These are phyloP conservation scores for Fusarium luffae DNA, from an alignment of 2,329 filamentous ascomycete genomes.

Conservation along the genomic window DNA sequence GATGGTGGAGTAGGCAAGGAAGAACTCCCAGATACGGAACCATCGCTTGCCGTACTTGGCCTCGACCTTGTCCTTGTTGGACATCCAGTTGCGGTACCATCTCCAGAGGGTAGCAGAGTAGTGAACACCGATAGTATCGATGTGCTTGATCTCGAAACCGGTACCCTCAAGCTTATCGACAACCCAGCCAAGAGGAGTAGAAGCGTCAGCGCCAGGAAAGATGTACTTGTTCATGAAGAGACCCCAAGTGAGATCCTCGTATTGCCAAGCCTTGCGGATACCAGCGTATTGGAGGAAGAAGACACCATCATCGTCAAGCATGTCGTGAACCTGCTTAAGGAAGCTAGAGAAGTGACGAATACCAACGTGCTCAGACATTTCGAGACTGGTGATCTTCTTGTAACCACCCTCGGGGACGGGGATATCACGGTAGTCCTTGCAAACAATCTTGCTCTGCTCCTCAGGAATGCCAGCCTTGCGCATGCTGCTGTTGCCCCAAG, in stretches of 20 bases:
- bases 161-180: constrained; percentile 83
- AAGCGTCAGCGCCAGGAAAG: constrained; percentile 96
- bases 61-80: constrained; percentile 89
- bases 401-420: constrained; percentile 76
- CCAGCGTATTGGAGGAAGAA: constrained; percentile 98
- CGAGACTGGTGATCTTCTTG: constrained; percentile 95
- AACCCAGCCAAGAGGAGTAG: constrained; percentile 89
- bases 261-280: constrained; percentile 95
- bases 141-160: constrained; percentile 79
- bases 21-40: constrained; percentile 97
- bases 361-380: constrained; percentile 99
- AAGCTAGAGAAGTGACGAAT: constrained; percentile 87
- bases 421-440: constrained; percentile 97
- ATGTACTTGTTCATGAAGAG: constrained; percentile 99
- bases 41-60: constrained; percentile 95
- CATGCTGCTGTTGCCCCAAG: constrained; percentile 93
- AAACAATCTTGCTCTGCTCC: constrained; percentile 90
- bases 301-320: constrained; percentile 95
- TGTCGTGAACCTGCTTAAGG: constrained; percentile 87
- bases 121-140: constrained; percentile 96
- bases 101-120: constrained; percentile 97
- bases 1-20: constrained; percentile 88
- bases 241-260: constrained; percentile 97
- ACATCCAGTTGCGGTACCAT: constrained; percentile 99
- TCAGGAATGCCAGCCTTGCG: constrained; percentile 84